Base-by-base conservation (phyloP, 352 stramenopile species). In the Phytophthora uliginosa region DNA sequence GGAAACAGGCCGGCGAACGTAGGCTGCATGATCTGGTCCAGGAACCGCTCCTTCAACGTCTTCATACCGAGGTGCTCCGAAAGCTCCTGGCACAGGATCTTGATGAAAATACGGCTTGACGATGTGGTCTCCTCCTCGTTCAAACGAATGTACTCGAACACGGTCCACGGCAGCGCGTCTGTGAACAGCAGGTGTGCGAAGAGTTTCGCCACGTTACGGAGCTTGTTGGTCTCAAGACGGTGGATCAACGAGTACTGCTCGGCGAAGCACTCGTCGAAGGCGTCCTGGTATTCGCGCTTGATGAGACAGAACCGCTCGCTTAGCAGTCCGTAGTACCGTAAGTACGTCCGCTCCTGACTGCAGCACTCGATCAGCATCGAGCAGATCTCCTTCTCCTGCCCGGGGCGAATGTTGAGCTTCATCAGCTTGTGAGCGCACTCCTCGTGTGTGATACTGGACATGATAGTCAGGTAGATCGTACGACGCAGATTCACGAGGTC, bases 341-440 rank as follows among this genome's bases (percentile, higher is more conserved):
- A 79, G 76, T 99, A 99, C 34, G 97, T 99, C 50, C 96, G 89
- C 76, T 99, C 98, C 78, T 99, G 98, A 51, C 93, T 98, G 79
- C 98, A 99, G 80, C 98, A 99, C 77, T 99, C 98, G 58, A 99
- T 98, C 20, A 99, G 83, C 98, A 99, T 99, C 63, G 98, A 98
- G 69, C 98, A 99, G 15, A 99, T 95, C 74, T 99, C 98, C 54
- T 94, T 94, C 79, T 99, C 98, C 51, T 98, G 91, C 7, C 98
- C 98, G 7, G 90, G 77, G 9, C 96, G 97, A 63, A 99, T 99
- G 71, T 99, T 94, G 57, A 99, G 88, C 78, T 99, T 98, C 53
- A 99, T 90, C 20, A 99, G 84, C 81, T 99, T 99, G 89, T 99
- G 98, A 10, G 95, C 95, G 65, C 97, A 99, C 78, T 99, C 98